A percentile compares a stretch with the other conserved stretches of the same genome.
Evolutionary conservation across 352 stramenopile genomes (phyloP).

Genomic region (Thalassiosira mediterranea): DNA sequence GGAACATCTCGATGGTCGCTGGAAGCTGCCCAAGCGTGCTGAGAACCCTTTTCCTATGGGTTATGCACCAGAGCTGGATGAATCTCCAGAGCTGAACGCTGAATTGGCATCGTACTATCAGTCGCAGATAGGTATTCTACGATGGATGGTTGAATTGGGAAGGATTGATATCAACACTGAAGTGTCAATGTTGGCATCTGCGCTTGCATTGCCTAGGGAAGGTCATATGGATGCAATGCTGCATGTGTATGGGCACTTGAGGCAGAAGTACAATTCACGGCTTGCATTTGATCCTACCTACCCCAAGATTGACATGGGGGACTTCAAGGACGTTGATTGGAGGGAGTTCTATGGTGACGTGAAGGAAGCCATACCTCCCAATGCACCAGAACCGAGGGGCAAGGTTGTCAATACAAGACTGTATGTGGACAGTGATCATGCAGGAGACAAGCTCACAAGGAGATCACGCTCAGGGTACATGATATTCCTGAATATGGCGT

Average conservation of each 20-base stretch:
- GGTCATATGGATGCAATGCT: slow-evolving; percentile 37
- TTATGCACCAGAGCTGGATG: slow-evolving; percentile 53
- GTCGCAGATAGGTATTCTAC: slow-evolving; percentile 50
- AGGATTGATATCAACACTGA: slow-evolving; percentile 58
- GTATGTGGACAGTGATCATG: slow-evolving; percentile 52
- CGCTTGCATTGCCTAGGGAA: slow-evolving; percentile 53
- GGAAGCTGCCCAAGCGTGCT: slow-evolving; percentile 3
- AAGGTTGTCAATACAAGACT: slow-evolving; percentile 17
- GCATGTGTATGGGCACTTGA: slow-evolving; percentile 29
- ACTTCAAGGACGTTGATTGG: slow-evolving; percentile 46
- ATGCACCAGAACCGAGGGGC: slow-evolving; percentile 31
- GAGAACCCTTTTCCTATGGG: slow-evolving; percentile 27
- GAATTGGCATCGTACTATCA: slow-evolving; percentile 44
- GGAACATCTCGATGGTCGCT: slow-evolving; percentile 11
- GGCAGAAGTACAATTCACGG: slow-evolving; percentile 24
- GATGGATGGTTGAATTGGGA: slow-evolving; percentile 64
- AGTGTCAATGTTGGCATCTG: slow-evolving; percentile 54
- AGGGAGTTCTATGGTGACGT: slow-evolving; percentile 46
- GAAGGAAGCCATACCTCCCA: slow-evolving; percentile 34
- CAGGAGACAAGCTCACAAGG: slow-evolving; percentile 37
- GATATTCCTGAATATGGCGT: slow-evolving; percentile 49
- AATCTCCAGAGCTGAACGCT: not conserved
- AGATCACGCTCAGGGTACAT: slow-evolving; percentile 54
- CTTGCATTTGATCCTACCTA: slow-evolving; percentile 42
- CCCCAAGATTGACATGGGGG: slow-evolving; percentile 14